Evolutionary conservation across 495 filamentous ascomycete species (phyloP), one percentile per base, ranked within the genome.

Genomic region (Penicillium ucsense): DNA sequence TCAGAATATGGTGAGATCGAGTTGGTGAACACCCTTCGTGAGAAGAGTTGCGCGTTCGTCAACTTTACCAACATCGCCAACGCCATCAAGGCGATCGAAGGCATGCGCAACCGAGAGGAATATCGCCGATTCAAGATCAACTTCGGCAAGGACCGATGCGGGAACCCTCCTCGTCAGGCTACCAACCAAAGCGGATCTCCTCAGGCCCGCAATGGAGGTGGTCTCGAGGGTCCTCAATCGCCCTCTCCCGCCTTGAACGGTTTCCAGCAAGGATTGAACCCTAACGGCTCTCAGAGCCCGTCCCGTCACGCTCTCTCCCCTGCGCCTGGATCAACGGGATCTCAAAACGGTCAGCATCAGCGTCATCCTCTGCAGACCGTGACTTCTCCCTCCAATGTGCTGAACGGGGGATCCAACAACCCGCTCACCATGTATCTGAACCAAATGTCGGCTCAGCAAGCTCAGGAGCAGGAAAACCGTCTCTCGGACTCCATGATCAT

Each of bases 51-150:
- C 65, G 92, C 92, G 0, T 98, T 98, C 59, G 94, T 97, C 66
- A 98, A 98, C 66, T 98, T 98, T 62, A 97, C 92, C 58, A 97
- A 98, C 70, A 98, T 98, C 56, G 92, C 92, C 54, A 98, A 98
- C 51, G 92, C 92, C 36, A 98, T 98, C 74, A 98, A 98, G 66
- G 94, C 92, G 4, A 98, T 98, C 52, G 92, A 98, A 64, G 92
- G 91, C 33, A 82, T 97, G 53, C 80, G 92, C 30, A 83, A 88
- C 61, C 85, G 90, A 54, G 94, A 98, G 43, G 92, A 98, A 61
- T 98, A 98, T 71, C 84, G 80, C 64, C 84, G 91, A 41, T 98
- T 98, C 78, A 98, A 98, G 76, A 89, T 98, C 64, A 98, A 98
- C 70, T 98, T 98, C 64, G 92, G 92, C 60, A 98, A 98, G 71